Evolutionary conservation across 306 rosid genomes (phyloP), one percentile per base, ranked within the genome.

Genomic region (Senna siamea): DNA sequence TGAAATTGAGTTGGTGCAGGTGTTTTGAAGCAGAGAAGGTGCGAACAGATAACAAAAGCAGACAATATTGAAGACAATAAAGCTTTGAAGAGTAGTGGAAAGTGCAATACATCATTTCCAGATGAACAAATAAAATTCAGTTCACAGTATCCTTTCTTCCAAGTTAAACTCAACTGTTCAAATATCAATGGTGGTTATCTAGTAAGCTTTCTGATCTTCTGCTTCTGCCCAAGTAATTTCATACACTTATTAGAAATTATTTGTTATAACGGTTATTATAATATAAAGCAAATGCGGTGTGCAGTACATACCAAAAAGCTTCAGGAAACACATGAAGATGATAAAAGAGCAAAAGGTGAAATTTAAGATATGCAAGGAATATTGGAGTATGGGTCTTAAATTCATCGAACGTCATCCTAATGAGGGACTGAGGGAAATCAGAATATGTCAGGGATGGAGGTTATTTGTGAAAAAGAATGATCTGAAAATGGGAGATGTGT

Each of bases 61-160:
- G 17, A 22, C n/a, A n/a, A n/a, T n/a, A n/a, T n/a, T n/a, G n/a
- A n/a, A n/a, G n/a, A n/a, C 14, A 13, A 41, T 19, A 10, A 20
- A 8, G 2, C 58, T 6, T 8, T 8, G 4, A 18, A 7, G 32
- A 19, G 30, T 0, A 64, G 11, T 1, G 37, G 28, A 41, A 20
- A 64, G 6, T 7, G 15, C 3, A 5, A 8, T 6, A 6, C 19
- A 43, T 13, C 19, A 35, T 2, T n/a, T 40, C 10, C 70, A 41
- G 20, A 23, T 43, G 9, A 43, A n/a, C 37, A 23, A 13, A 43
- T 20, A 43, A 7, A 13, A 22, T 44, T 65, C 54, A 43, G 9
- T 5, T 65, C 70, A 22, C 19, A 41, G 19, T 5, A 43, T 43
- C 70, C 70, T 65, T 65, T 13, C 22, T 65, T 65, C 50, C 12